Base-by-base conservation (phyloP, 1,139 yeast species). In the Suhomyces yuchorum region DNA sequence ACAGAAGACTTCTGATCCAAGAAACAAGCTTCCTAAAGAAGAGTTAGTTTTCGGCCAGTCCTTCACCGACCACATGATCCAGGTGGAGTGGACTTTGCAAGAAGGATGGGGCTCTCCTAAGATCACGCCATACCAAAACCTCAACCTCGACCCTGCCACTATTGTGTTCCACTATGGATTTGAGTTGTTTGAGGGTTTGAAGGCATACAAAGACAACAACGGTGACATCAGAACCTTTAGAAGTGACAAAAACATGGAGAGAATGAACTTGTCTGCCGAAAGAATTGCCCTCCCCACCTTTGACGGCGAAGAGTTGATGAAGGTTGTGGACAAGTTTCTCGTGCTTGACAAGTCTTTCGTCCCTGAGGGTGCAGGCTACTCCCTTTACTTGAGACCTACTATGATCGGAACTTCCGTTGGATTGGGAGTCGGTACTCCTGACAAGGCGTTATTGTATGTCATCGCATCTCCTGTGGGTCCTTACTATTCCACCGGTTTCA, bases 21-120 rank as follows among this genome's bases (percentile, higher is more conserved):
- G 86, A 64, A 61, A 67, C 14, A 84, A 82, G 53, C 75, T 85
- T 44, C 85, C 96, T 43, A 84, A 87, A 55, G 92, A 87, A 37
- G 67, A 88, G 59, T 80, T 93, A 63, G 85, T 83, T 35, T 93
- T 93, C 66, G 99, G 99, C 52, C 82, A 87, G 63, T 71, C 88
- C 5, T 90, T 92, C 75, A 88, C 97, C 46, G 78, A 73, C 61
- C 76, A 73, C 55, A 71, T 73, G 67, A 60, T 73, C 52, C 71
- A 68, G 55, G 61, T 71, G 17, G 72, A 68, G 54, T 73, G 77
- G 75, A 61, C 60, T 43, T 55, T 56, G 15, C 59, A 56, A 14
- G 44, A 57, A 12, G 78, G 78, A 6, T 73, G 78, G 78, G 64
- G 59, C 7, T 57, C 65, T 12, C 77, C 78, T 14, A 57, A 53